Base-by-base conservation (phyloP, 179 eudicot species). In the Silene vulgaris region DNA sequence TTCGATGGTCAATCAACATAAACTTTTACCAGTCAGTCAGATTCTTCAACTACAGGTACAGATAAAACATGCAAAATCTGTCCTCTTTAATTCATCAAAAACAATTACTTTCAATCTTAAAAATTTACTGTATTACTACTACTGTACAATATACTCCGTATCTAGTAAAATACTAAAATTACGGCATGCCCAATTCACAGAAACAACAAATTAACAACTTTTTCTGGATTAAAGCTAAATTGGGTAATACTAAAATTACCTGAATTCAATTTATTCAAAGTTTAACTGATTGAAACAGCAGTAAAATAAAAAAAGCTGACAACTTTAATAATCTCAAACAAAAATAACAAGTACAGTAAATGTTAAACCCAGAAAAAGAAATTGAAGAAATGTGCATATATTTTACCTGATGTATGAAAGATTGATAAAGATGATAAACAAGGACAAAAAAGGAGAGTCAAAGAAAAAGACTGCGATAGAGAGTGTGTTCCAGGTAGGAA, bases 131-230 rank as follows among this genome's bases (percentile, higher is more conserved):
- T 35, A 35, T 6, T 35, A 35, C 40, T 6, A 23, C 26, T 23
- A 23, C 26, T 23, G 26, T 23, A 35, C 48, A 40, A 40, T 40
- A 56, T 56, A n/a, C n/a, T n/a, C n/a, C n/a, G n/a, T n/a, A 5
- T n/a, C 26, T 1, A 4, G 32, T 29, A 29, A 29, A 29, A 29
- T 29, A 29, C 32, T 56, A n/a, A 56, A n/a, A 56, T 56, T 14
- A 56, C 60, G n/a, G 32, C 30, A 63, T 63, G 2, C 69, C 69
- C 69, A 65, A 65, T 65, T 65, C n/a, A 13, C 69, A 65, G 45
- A 65, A 65, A 30, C 17, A 29, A 30, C 66, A 63, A 63, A 63
- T 1, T 16, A 30, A 65, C 43, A 66, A n/a, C 8, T 5, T 29
- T 16, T 30, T 14, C 6, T 13, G 30, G 35, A 62, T 23, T 62